These are phyloP conservation scores for Trifolium fragiferum DNA, from an alignment of 306 rosid species.

Conservation along the genomic window DNA sequence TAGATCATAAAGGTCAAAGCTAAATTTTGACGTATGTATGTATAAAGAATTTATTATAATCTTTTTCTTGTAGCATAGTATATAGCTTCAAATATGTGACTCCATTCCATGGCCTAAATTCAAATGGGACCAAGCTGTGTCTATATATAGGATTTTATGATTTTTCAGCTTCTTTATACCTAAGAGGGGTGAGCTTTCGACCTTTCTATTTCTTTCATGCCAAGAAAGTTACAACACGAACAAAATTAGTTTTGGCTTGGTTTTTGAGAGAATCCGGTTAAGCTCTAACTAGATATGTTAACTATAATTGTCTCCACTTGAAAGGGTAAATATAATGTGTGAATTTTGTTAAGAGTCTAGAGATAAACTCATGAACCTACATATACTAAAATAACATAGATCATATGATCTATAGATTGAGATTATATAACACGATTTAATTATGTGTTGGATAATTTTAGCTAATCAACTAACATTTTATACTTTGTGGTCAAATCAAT, in stretches of 20 bases:
- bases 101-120: constrained; percentile 7
- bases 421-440: too few species aligned
- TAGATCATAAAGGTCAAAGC: background rate
- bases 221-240: background rate
- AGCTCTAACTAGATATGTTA: background rate
- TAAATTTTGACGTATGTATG: background rate
- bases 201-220: background rate
- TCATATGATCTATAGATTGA: too few species aligned
- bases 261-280: background rate
- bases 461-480: too few species aligned
- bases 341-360: too few species aligned
- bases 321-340: background rate
- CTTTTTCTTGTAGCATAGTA: background rate
- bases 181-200: background rate
- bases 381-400: too few species aligned
- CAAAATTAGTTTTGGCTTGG: background rate
- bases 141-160: background rate
- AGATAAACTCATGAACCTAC: too few species aligned
- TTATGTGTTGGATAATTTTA: too few species aligned
- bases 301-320: background rate
- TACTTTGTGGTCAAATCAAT: too few species aligned
- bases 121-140: background rate
- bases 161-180: background rate
- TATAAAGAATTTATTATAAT: background rate
- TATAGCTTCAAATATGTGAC: constrained; percentile 2